phyloP scores from a whole-genome alignment of 768 basidiomycete genomes.

The Cystofilobasidium macerans region DNA sequence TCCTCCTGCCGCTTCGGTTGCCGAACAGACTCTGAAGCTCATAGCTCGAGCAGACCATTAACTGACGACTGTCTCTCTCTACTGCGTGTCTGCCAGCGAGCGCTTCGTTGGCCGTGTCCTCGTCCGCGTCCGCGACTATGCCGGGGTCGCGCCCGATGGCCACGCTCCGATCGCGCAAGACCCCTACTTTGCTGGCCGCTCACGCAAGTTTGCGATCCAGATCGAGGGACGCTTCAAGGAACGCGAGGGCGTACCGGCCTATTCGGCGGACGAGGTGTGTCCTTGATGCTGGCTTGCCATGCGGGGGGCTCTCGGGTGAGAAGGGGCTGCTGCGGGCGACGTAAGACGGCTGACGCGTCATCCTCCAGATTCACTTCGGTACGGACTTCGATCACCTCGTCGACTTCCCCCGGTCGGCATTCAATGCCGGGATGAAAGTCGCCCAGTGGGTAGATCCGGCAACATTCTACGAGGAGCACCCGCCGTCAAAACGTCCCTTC shows the following conservation, averaged over 20 bases:
- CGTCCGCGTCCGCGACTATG: conserved; percentile 29
- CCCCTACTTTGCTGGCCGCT: conserved; percentile 28
- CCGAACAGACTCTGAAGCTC: neutral
- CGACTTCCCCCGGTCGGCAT: conserved; percentile 28
- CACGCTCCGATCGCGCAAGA: neutral
- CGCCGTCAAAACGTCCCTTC: conserved; percentile 27
- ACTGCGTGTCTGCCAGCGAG: conserved; percentile 18
- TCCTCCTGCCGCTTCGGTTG: neutral
- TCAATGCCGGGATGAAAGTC: conserved; percentile 30
- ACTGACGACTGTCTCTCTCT: neutral
- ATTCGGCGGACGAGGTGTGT: conserved; percentile 30
- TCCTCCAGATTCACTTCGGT: conserved; percentile 15
- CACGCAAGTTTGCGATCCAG: conserved; percentile 29
- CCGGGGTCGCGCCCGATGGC: conserved; percentile 29
- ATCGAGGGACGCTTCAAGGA: conserved; percentile 31
- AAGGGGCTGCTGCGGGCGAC: too few species aligned
- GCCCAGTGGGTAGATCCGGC: conserved; percentile 25
- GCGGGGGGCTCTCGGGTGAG: too few species aligned
- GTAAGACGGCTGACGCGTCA: too few species aligned
- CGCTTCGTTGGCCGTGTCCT: conserved; percentile 29
- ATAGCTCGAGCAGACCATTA: neutral
- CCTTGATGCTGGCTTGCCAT: neutral
- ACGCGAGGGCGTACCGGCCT: conserved; percentile 25
- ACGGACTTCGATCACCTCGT: conserved; percentile 31
- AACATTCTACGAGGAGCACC: conserved; percentile 27